Percentiles rank a stretch among this genome's conserved stretches.
These are phyloP conservation scores for Pelargonium fulgidum DNA, from an alignment of 441 rosid genomes.

Conservation along the genomic window DNA sequence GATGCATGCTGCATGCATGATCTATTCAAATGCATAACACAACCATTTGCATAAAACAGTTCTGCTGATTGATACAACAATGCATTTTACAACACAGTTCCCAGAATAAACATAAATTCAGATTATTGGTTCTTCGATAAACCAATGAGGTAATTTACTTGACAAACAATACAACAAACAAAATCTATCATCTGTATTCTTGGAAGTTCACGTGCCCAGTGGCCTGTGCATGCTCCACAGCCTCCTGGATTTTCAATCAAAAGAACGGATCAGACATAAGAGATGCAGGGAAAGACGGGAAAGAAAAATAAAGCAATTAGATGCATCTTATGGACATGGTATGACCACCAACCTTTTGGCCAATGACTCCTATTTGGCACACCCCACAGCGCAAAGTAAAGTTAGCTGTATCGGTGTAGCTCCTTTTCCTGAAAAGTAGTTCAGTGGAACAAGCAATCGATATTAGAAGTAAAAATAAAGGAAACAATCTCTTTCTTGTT, in stretches of 20 bases:
- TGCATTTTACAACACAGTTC: slow-evolving; percentile 10
- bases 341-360: slow-evolving; percentile 55
- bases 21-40: neutral
- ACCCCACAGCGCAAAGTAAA: slow-evolving; percentile 84
- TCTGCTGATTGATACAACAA: slow-evolving; percentile 3
- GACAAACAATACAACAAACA: neutral
- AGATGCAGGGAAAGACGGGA: neutral
- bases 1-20: neutral
- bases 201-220: slow-evolving; percentile 90
- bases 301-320: neutral
- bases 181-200: slow-evolving; percentile 51
- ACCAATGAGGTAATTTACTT: neutral
- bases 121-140: slow-evolving; percentile 13
- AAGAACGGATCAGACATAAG: neutral
- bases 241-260: slow-evolving; percentile 44
- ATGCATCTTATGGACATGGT: neutral
- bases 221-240: slow-evolving; percentile 85
- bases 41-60: slow-evolving; percentile 1
- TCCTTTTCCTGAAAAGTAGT: slow-evolving; percentile 50
- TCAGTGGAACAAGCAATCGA: neutral
- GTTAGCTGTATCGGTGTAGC: slow-evolving; percentile 70
- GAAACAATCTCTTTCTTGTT: too few species aligned
- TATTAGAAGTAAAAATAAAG: neutral
- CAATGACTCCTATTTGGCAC: slow-evolving; percentile 82
- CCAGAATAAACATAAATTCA: neutral